Base-by-base conservation (phyloP, 2,329 filamentous ascomycete genomes). In the Colletotrichum navitas region DNA sequence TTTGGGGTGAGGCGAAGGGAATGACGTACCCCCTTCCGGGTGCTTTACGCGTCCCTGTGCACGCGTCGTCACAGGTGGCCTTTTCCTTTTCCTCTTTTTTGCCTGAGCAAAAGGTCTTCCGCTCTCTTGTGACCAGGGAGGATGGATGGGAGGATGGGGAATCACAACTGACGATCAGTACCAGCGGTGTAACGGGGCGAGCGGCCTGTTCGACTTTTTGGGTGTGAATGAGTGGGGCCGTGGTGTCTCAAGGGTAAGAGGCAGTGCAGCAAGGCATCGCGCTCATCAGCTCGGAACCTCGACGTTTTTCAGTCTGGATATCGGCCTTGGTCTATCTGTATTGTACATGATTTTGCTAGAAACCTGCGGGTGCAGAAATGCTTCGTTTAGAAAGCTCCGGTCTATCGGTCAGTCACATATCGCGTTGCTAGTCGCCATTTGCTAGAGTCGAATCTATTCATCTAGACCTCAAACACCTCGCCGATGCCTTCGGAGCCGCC, bases 381-480 rank as follows among this genome's bases (percentile, higher is more conserved):
- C 16, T 21, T 39, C 29, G 26, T 29, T 29, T 18, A 26, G 8
- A 61, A 60, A 1, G 2, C 45, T 21, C 26, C 21, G n/a, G 26
- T 47, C 41, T 34, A 60, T 34, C 18, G 29, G 29, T n/a, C 51
- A 21, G n/a, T 26, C 26, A 54, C 26, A 41, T 16, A 18, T 41
- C 55, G 8, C 2, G 36, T 58, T 21, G n/a, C 34, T n/a, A n/a
- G 12, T 56, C 8, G 12, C 34, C 26, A 24, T 29, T 32, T 41
- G 59, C 49, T n/a, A 26, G n/a, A 34, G 21, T 5, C 4, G 8
- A 18, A n/a, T 45, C 43, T 21, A 11, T 8, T 21, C 26, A 29
- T 14, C 75, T 78, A 92, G 63, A 91, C 83, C 76, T 91, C 90
- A 78, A 92, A 92, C 34, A 92, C 88, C 78, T 90, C 88, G 1